phyloP scores from a whole-genome alignment of 2,329 filamentous ascomycete species.

The Claviceps cyperi region DNA sequence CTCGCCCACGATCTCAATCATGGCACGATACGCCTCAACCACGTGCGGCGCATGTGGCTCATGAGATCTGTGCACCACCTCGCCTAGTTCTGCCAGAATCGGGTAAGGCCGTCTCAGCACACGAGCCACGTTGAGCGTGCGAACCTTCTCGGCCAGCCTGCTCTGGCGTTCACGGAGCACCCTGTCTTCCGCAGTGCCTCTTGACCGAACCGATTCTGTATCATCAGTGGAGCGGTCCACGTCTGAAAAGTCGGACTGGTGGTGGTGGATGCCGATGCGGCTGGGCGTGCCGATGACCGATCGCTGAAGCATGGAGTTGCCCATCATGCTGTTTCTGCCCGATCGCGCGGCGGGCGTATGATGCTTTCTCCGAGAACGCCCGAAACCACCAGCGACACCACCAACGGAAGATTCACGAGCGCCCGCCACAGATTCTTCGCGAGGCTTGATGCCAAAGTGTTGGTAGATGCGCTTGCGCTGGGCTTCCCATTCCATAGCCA shows the following conservation, averaged over 20 bases:
- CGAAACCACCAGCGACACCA: conserved; percentile 33
- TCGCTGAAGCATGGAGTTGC: conserved; percentile 55
- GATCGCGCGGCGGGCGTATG: conserved; percentile 28
- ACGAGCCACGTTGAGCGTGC: conserved; percentile 61
- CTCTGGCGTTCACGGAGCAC: conserved; percentile 73
- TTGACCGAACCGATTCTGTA: conserved; percentile 27
- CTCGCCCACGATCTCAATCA: conserved; percentile 68
- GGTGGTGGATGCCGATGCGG: conserved; percentile 41
- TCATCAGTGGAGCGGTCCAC: conserved; percentile 43
- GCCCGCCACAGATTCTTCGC: conserved; percentile 29
- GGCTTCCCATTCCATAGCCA: conserved; percentile 89
- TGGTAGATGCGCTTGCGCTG: conserved; percentile 89
- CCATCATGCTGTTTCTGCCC: conserved; percentile 36
- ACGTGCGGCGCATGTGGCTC: conserved; percentile 62
- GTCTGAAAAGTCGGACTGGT: conserved; percentile 54
- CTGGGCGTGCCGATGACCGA: conserved; percentile 78
- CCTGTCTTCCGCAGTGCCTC: conserved; percentile 49
- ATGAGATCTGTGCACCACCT: conserved; percentile 55
- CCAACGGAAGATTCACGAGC: conserved; percentile 28
- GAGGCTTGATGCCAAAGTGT: conserved; percentile 75
- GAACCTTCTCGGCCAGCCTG: conserved; percentile 66
- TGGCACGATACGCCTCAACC: conserved; percentile 67
- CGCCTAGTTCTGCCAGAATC: conserved; percentile 60
- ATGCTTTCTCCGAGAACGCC: conserved; percentile 38
- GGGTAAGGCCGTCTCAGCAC: conserved; percentile 53